phyloP scores from a whole-genome alignment of 352 stramenopile genomes.

The Globisporangium ultimum region DNA sequence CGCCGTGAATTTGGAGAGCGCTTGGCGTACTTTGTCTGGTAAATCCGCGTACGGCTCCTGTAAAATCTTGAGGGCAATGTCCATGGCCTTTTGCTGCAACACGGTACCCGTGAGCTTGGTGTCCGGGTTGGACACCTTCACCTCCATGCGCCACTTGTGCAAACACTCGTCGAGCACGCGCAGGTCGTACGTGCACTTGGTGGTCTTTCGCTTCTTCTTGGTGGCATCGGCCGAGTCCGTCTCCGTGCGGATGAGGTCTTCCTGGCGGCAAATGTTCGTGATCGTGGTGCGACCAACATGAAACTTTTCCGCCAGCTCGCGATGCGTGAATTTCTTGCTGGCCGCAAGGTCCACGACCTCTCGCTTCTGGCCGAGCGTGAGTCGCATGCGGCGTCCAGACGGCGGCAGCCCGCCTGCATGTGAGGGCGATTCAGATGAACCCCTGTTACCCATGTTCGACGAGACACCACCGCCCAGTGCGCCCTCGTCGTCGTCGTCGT shows the following conservation, averaged over 20 bases:
- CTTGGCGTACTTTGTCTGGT: conserved; percentile 70
- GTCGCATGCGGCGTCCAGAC: conserved; percentile 50
- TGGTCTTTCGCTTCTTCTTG: conserved; percentile 87
- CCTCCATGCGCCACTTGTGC: conserved; percentile 87
- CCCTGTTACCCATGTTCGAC: background rate
- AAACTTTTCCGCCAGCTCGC: conserved; percentile 81
- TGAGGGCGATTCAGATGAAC: background rate
- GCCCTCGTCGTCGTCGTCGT: background rate
- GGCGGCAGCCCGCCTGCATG: conserved; percentile 18
- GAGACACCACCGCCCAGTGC: background rate
- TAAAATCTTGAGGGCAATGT: conserved; percentile 72
- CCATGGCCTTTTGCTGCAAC: conserved; percentile 83
- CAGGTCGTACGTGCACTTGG: conserved; percentile 82
- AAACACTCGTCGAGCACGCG: conserved; percentile 78
- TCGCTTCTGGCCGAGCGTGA: conserved; percentile 84
- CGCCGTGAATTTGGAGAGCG: conserved; percentile 69
- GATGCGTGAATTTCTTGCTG: conserved; percentile 86
- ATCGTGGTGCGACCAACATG: conserved; percentile 77
- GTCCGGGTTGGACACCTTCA: conserved; percentile 75
- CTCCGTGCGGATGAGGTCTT: conserved; percentile 77
- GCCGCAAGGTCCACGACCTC: conserved; percentile 79
- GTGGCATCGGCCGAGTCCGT: conserved; percentile 82
- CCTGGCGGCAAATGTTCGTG: conserved; percentile 85
- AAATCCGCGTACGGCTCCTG: conserved; percentile 67
- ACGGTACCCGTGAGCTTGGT: conserved; percentile 77